These are phyloP conservation scores for Solanum tarapatanum DNA, from an alignment of 257 asterid genomes.

Conservation along the genomic window DNA sequence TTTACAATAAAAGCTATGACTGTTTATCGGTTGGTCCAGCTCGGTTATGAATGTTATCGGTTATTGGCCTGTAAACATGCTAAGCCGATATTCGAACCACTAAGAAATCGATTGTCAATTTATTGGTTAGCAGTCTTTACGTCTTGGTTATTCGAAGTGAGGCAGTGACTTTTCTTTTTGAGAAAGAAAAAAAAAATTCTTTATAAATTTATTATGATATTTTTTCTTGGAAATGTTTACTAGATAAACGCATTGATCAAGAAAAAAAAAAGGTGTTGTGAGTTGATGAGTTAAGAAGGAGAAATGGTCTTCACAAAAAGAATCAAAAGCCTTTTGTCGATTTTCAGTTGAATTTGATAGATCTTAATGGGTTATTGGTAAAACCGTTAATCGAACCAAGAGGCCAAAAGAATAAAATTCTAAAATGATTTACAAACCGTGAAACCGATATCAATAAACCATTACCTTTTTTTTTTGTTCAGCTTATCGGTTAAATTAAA, in stretches of 20 bases:
- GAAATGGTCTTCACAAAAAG: background rate
- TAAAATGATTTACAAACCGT: background rate
- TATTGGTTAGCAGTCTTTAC: background rate
- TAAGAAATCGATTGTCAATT: background rate
- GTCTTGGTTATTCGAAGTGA: background rate
- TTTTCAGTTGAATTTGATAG: background rate
- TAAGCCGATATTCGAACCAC: background rate
- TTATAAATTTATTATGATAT: background rate
- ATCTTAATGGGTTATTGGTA: background rate
- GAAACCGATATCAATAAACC: background rate
- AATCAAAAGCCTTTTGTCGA: background rate
- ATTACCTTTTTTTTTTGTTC: background rate
- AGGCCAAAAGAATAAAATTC: background rate
- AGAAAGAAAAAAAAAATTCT: too few relatives aligned
- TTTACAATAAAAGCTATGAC: background rate
- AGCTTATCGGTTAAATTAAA: background rate
- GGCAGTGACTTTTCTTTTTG: background rate
- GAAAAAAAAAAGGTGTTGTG: background rate
- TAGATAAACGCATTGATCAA: background rate
- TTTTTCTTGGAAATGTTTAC: background rate
- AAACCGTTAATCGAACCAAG: background rate
- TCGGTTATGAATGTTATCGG: background rate
- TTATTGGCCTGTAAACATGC: background rate
- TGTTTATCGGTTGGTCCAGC: background rate
- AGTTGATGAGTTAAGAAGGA: background rate